Evolutionary conservation across 2,329 filamentous ascomycete species (phyloP).

Genomic region (Monosporascus sp.): DNA sequence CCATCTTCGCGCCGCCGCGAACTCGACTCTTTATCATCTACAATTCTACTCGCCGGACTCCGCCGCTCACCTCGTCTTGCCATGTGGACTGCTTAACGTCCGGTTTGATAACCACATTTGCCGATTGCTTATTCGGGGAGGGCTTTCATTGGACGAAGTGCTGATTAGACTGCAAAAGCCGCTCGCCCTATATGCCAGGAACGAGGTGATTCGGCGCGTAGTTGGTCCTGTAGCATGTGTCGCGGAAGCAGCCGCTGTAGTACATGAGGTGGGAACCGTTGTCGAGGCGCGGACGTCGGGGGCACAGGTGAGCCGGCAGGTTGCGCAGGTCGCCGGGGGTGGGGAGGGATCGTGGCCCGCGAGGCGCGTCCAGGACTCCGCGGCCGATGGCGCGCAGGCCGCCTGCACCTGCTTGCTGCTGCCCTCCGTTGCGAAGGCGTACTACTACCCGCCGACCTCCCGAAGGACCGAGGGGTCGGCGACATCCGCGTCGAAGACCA

Average conservation of each 20-base stretch:
- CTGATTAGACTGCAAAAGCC: conserved; percentile 22
- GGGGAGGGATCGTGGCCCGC: conserved; percentile 50
- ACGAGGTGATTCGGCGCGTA: too few relatives aligned
- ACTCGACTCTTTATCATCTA: background rate
- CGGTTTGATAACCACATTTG: background rate
- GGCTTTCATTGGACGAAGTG: too few relatives aligned
- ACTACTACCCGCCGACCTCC: conserved; percentile 43
- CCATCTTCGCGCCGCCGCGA: background rate
- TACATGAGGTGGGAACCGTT: conserved; percentile 55
- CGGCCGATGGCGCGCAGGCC: conserved; percentile 43
- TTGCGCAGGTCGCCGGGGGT: conserved; percentile 46
- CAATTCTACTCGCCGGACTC: background rate
- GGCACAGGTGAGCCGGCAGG: conserved; percentile 51
- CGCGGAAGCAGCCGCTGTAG: too few relatives aligned
- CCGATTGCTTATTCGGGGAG: too few relatives aligned
- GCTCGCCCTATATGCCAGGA: conserved; percentile 10
- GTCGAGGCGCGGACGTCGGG: conserved; percentile 51
- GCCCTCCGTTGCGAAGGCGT: conserved; percentile 52
- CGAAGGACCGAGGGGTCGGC: conserved; percentile 50
- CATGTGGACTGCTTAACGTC: background rate
- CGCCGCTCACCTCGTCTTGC: background rate
- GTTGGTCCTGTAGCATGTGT: too few relatives aligned
- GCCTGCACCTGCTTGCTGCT: conserved; percentile 48
- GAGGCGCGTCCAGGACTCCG: conserved; percentile 41
- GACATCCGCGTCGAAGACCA: conserved; percentile 39